Evolutionary conservation across 1,139 yeast genomes (phyloP).

Genomic region (Petasospora rhodanensis): DNA sequence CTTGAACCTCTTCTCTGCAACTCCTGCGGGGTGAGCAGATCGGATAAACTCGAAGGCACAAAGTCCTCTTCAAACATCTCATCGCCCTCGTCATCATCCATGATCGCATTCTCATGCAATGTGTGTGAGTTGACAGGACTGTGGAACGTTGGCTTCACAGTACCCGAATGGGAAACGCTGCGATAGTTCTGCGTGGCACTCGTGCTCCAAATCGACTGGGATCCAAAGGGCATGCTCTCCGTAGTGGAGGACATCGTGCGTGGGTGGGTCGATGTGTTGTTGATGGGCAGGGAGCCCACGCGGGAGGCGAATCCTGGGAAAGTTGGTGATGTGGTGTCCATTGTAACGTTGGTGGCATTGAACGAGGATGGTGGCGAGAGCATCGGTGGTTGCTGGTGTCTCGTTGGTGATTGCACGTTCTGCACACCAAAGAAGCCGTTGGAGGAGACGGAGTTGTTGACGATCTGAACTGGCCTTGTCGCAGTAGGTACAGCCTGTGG

Average conservation of each 20-base stretch:
- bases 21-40: conserved; percentile 76
- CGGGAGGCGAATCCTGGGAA: conserved; percentile 5
- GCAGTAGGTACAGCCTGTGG: no score
- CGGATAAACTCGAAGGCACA: conserved; percentile 72
- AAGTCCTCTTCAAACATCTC: conserved; percentile 59
- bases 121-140: background rate
- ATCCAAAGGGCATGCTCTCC: conserved; percentile 23
- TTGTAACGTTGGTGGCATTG: background rate
- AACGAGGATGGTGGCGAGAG: no score
- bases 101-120: conserved; percentile 35
- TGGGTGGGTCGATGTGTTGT: background rate
- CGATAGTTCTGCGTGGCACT: no score
- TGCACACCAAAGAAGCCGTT: background rate
- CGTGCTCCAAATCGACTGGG: conserved; percentile 23
- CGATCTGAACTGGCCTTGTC: no score
- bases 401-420: no score
- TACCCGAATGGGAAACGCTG: conserved; percentile 18
- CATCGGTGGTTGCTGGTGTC: no score
- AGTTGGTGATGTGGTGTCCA: conserved; percentile 1
- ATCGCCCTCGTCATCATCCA: conserved; percentile 35
- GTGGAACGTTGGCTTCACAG: conserved; percentile 12
- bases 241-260: no score
- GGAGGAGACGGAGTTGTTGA: no score
- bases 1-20: conserved; percentile 57
- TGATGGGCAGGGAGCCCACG: conserved; percentile 4